Percentiles rank a stretch among this genome's conserved stretches.
These are phyloP conservation scores for Cutaneotrichosporon sp. DNA, from an alignment of 1,284 basidiomycete species.

Conservation along the genomic window DNA sequence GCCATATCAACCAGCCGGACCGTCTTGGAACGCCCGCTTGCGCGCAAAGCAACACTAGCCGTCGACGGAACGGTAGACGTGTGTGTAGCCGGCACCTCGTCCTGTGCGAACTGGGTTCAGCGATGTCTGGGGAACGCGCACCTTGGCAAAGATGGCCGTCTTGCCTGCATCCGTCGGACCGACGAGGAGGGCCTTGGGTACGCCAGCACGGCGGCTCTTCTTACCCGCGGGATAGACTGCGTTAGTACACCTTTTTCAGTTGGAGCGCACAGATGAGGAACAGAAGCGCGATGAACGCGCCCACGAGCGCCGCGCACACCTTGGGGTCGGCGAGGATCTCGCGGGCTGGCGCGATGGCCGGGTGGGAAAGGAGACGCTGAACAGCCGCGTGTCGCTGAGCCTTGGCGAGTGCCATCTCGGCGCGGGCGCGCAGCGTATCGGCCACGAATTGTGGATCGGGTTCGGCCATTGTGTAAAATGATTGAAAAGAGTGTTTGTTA, in stretches of 20 bases:
- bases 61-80: slow-evolving; percentile 42
- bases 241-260: neutral
- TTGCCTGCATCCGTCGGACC: slow-evolving; percentile 49
- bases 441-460: neutral
- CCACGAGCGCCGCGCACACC: slow-evolving; percentile 38
- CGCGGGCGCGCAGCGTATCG: slow-evolving; percentile 4
- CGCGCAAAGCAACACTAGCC: slow-evolving; percentile 35
- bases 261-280: slow-evolving; percentile 31
- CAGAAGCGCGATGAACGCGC: slow-evolving; percentile 32
- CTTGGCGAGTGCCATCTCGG: slow-evolving; percentile 11
- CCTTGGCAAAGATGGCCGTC: slow-evolving; percentile 49
- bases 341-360: slow-evolving; percentile 8
- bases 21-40: slow-evolving; percentile 23
- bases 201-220: slow-evolving; percentile 27
- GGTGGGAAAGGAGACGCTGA: slow-evolving; percentile 15
- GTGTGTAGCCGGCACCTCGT: slow-evolving; percentile 41
- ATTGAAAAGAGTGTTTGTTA: too few species aligned
- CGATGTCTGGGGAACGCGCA: slow-evolving; percentile 11
- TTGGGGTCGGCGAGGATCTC: slow-evolving; percentile 38
- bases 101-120: slow-evolving; percentile 38
- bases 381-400: slow-evolving; percentile 8
- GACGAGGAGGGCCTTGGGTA: slow-evolving; percentile 41
- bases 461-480: neutral
- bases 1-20: slow-evolving; percentile 47
- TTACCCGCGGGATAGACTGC: slow-evolving; percentile 15